Base-by-base conservation (phyloP, 169 alveolate genomes). In the Amoebophrya sp. region DNA sequence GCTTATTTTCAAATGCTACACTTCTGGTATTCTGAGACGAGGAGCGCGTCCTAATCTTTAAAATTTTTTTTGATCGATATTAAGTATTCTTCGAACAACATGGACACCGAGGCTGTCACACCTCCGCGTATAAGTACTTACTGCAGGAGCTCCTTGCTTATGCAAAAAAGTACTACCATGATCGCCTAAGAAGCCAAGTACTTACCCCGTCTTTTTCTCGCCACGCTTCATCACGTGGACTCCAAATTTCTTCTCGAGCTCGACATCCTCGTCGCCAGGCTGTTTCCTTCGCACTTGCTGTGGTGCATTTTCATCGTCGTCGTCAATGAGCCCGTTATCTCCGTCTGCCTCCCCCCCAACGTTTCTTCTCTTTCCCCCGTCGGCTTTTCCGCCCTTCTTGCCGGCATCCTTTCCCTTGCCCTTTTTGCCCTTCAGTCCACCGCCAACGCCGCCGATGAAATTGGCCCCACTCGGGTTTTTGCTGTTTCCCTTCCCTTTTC, bases 391-490 rank as follows among this genome's bases (percentile, higher is more conserved):
- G 32, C 35, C 83, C 38, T 1, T n/a, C 35, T 25, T 66, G 2
- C 18, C 18, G 66, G 29, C 66, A 66, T 25, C 83, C 32, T 66
- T 66, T 66, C 35, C 35, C 35, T 25, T 25, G 29, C 83, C 83
- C 10, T 66, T n/a, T 3, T 25, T 25, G 83, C 32, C 12, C 35
- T 66, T 66, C 54, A n/a, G n/a, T n/a, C n/a, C n/a, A n/a, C 54
- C 54, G 35, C 83, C 83, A 66, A 66, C 83, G 83, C 83, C 83
- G 83, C 83, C 83, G 29, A 66, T 66, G 83, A 66, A 66, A 25
- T 66, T 66, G 39, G 39, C 83, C 35, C 35, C 38, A 3, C 54
- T 41, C 54, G 54, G 54, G 54, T 41, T 41, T 41, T 41, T 12
- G 23, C 83, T n/a, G 2, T 47, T 47, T 47, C 66, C 66, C 29